Evolutionary conservation across 225 moss, liverwort and hornwort species (phyloP), one percentile per base, ranked within the genome.

Genomic region (Sphagnum contortum): DNA sequence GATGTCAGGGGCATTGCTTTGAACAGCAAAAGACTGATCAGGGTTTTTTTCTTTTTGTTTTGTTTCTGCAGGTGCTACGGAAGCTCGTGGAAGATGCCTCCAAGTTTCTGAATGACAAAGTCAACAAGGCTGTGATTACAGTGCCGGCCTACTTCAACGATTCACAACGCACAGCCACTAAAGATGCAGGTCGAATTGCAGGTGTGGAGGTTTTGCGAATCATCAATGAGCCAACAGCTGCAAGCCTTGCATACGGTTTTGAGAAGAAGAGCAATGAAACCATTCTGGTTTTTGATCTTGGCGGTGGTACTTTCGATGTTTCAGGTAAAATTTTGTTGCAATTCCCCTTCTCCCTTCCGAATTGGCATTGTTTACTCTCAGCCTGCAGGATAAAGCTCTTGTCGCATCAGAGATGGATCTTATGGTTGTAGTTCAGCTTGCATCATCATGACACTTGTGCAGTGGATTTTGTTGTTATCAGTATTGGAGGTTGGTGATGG

Each of bases 201-300:
- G 84, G 85, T 49, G 7, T 85, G 6, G 82, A 85, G 63, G 95
- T 95, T 50, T 61, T 95, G 65, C 86, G 95, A 72, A 95, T 92
- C n/a, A 95, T 95, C 68, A 95, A 95, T 53, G 95, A 95, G 68
- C 95, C 95, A 48, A 95, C 92, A 12, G 90, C 92, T 3, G 95
- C 95, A 47, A 90, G 89, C 4, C 76, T 95, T 59, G 91, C 95
- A 2, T 95, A 95, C 59, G 92, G 95, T 48, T 88, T 95, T 52
- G 92, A 92, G 68, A 88, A 86, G 76, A 95, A 94, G 70, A 89
- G 83, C 65, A 88, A 95, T 14, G 91, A 95, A 67, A 95, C 89
- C 8, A 91, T 95, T 49, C 75, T 95, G 48, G 91, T 95, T 44
- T 95, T 95, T 55, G 94, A 95, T 66, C 82, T 95, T 52, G 94